Percentiles rank a stretch among this genome's conserved stretches.
Conservation (phyloP, 2,329 filamentous ascomycete genomes). For the Monosporascus cannonballus region DNA sequence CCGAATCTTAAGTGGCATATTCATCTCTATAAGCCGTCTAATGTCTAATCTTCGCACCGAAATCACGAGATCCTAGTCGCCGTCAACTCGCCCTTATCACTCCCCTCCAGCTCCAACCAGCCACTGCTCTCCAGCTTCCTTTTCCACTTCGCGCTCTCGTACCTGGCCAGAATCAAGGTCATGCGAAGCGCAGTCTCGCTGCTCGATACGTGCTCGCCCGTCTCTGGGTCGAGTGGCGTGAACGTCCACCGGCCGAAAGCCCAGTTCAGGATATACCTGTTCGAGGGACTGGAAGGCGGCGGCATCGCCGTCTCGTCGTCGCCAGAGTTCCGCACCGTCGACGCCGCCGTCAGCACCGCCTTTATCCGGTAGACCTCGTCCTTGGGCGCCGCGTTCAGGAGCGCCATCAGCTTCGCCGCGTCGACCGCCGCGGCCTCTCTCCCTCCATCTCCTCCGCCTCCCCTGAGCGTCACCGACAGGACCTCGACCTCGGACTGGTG, state of each 20-base stretch:
- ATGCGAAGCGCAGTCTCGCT: constrained; percentile 56
- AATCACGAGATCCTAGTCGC: constrained; percentile 41
- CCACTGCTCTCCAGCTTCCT: constrained; percentile 60
- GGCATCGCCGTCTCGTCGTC: constrained; percentile 32
- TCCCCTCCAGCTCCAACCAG: constrained; percentile 43
- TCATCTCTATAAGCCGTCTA: constrained; percentile 1
- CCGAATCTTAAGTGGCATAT: background rate
- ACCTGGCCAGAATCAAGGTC: constrained; percentile 69
- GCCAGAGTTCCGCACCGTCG: constrained; percentile 43
- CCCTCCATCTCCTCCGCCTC: constrained; percentile 31
- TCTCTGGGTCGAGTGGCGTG: constrained; percentile 49
- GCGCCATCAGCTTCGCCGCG: constrained; percentile 55
- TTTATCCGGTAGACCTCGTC: constrained; percentile 97
- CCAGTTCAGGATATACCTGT: constrained; percentile 91
- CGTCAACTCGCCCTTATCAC: constrained; percentile 39
- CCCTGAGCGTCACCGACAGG: constrained; percentile 67
- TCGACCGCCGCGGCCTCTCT: constrained; percentile 37
- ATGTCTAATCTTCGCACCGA: background rate
- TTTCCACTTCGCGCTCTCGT: constrained; percentile 71
- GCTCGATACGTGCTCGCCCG: constrained; percentile 47
- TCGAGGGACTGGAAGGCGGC: constrained; percentile 19
- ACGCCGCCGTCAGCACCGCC: constrained; percentile 48
- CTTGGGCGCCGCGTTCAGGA: constrained; percentile 72
- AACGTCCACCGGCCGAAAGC: constrained; percentile 95
- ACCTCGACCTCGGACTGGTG: constrained; percentile 91